These are phyloP conservation scores for Fusarium sp. DNA, from an alignment of 2,329 filamentous ascomycete species.

Conservation along the genomic window DNA sequence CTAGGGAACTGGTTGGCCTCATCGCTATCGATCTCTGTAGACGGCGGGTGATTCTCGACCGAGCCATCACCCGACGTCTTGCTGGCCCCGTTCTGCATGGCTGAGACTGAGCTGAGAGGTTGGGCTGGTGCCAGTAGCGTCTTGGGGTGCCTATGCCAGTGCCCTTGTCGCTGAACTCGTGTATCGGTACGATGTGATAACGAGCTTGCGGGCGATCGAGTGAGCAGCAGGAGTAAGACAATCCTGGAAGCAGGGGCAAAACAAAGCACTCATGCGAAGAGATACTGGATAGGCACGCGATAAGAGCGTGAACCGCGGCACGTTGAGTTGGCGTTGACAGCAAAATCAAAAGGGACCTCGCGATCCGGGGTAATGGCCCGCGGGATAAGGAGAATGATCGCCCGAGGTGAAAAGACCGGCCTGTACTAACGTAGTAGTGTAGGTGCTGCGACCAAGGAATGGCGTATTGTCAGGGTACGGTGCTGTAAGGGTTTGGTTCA, in stretches of 20 bases:
- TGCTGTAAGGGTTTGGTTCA: slow-evolving; percentile 14
- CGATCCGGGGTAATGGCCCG: slow-evolving; percentile 40
- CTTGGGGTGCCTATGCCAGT: slow-evolving; percentile 16
- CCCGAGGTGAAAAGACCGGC: slow-evolving; percentile 37
- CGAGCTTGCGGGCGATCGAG: slow-evolving; percentile 29
- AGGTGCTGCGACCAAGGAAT: slow-evolving; percentile 4
- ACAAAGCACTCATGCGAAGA: slow-evolving; percentile 24
- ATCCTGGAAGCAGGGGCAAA: slow-evolving; percentile 1
- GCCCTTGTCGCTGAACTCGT: slow-evolving; percentile 29
- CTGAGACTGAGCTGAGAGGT: slow-evolving; percentile 11
- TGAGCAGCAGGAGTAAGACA: slow-evolving; percentile 19
- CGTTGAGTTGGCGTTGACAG: slow-evolving; percentile 27
- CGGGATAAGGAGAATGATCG: slow-evolving; percentile 39
- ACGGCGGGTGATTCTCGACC: slow-evolving; percentile 49
- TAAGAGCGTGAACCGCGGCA: slow-evolving; percentile 9
- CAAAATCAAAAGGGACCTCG: slow-evolving; percentile 26
- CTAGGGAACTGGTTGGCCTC: slow-evolving; percentile 48
- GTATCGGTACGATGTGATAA: slow-evolving; percentile 35
- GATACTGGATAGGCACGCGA: slow-evolving; percentile 22
- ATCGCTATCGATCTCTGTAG: slow-evolving; percentile 59
- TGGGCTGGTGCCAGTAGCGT: slow-evolving; percentile 16
- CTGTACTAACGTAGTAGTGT: slow-evolving; percentile 5
- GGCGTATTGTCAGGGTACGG: slow-evolving; percentile 13
- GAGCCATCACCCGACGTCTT: slow-evolving; percentile 44
- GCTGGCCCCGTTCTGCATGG: slow-evolving; percentile 46